Evolutionary conservation across 371 early-diverging fungal species (phyloP).

Genomic region (Mortierella sp.): DNA sequence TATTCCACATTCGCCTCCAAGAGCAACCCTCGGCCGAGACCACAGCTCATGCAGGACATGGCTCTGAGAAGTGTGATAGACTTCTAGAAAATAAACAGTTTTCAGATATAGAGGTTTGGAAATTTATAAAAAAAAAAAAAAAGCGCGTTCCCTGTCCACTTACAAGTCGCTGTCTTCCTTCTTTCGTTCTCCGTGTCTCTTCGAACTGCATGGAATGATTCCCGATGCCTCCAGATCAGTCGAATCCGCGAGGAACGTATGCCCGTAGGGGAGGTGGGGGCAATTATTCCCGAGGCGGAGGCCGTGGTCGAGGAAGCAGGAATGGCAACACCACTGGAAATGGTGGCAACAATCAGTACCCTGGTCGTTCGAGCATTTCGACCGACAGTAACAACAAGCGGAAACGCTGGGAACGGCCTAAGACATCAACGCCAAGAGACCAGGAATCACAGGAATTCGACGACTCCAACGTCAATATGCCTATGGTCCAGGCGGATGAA

Average conservation of each 20-base stretch:
- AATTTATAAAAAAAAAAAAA: slow-evolving; percentile 6
- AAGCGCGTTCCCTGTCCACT: not conserved
- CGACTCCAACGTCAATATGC: slow-evolving; percentile 18
- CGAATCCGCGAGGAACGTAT: slow-evolving; percentile 36
- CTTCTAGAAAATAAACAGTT: too few species aligned
- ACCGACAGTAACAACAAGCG: slow-evolving; percentile 2
- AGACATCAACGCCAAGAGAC: slow-evolving; percentile 6
- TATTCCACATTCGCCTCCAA: slow-evolving; percentile 45
- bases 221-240: slow-evolving; percentile 48
- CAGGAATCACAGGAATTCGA: not conserved
- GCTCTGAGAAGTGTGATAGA: slow-evolving; percentile 40
- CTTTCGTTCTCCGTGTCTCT: not conserved
- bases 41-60: slow-evolving; percentile 52
- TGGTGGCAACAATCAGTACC: slow-evolving; percentile 36
- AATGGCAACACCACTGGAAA: slow-evolving; percentile 1
- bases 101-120: not conserved
- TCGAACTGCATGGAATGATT: slow-evolving; percentile 14
- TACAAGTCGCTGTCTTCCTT: not conserved
- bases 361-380: slow-evolving; percentile 37
- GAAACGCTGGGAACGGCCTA: too few species aligned
- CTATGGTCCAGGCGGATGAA: slow-evolving; percentile 42
- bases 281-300: slow-evolving; percentile 22
- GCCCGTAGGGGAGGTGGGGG: slow-evolving; percentile 31
- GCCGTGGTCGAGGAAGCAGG: slow-evolving; percentile 28
- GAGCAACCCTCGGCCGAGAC: slow-evolving; percentile 37